A percentile compares a stretch with the other conserved stretches of the same genome.
Conservation (phyloP, 495 filamentous ascomycete species). For the Daldinia grandis region DNA sequence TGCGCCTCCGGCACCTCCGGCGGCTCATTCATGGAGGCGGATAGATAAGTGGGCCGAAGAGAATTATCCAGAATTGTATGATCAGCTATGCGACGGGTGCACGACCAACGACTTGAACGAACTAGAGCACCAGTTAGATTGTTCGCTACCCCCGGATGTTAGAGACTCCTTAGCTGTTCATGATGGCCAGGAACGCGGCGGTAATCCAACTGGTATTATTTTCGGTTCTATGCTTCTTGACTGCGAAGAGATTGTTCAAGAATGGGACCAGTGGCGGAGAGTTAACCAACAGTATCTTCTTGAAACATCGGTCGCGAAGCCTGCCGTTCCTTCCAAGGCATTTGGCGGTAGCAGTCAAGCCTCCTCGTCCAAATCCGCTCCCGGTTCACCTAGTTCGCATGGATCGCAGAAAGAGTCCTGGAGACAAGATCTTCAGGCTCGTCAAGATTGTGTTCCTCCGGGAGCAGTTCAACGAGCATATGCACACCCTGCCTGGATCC, state of each 20-base stretch:
- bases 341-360: conserved; percentile 65
- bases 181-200: conserved; percentile 95
- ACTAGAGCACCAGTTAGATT: conserved; percentile 94
- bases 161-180: conserved; percentile 90
- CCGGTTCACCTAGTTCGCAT: conserved; percentile 63
- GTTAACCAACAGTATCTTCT: conserved; percentile 89
- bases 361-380: conserved; percentile 58
- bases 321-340: conserved; percentile 70
- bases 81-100: conserved; percentile 90
- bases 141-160: conserved; percentile 91
- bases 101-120: conserved; percentile 97
- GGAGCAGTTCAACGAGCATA: conserved; percentile 91
- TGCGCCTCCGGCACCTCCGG: conserved; percentile 85
- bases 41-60: conserved; percentile 95
- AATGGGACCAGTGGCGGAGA: conserved; percentile 95
- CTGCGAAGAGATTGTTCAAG: conserved; percentile 97
- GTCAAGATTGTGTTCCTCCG: conserved; percentile 88
- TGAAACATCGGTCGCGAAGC: conserved; percentile 61
- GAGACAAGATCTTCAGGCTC: conserved; percentile 83
- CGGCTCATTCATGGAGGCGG: conserved; percentile 87
- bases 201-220: conserved; percentile 88
- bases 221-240: conserved; percentile 96
- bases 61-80: conserved; percentile 92
- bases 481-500: conserved; percentile 95
- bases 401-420: conserved; percentile 68